phyloP scores from a whole-genome alignment of 306 rosid species.

The Cicer judaicum region DNA sequence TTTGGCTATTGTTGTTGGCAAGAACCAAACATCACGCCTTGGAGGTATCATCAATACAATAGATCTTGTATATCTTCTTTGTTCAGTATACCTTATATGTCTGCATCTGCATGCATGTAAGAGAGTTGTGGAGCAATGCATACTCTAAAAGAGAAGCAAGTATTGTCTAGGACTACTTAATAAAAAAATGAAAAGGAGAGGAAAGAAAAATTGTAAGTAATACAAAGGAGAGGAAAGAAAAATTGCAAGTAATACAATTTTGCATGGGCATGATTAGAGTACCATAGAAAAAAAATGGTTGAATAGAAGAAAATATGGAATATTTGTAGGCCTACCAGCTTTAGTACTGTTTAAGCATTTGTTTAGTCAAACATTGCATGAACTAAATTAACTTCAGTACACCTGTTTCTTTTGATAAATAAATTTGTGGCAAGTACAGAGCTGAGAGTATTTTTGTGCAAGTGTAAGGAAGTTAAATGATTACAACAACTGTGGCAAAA shows the following conservation, averaged over 20 bases:
- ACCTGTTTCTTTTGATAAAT: neutral
- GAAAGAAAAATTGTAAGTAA: neutral
- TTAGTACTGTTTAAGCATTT: conserved; percentile 9
- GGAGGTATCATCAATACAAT: conserved; percentile 42
- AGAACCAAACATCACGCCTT: conserved; percentile 47
- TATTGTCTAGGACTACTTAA: neutral
- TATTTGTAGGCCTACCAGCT: neutral
- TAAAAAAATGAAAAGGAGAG: neutral
- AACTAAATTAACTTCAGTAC: neutral
- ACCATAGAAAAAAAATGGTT: conserved; percentile 14
- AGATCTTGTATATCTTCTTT: conserved; percentile 7
- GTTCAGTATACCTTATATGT: conserved; percentile 11
- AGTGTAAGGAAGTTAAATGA: too few species aligned
- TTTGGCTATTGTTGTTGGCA: conserved; percentile 47
- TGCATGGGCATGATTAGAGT: neutral
- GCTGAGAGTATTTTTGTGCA: too few species aligned
- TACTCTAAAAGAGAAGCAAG: conserved; percentile 7
- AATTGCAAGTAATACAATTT: neutral
- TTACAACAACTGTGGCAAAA: neutral
- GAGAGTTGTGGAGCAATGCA: neutral
- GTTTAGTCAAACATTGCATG: neutral
- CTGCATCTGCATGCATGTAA: neutral
- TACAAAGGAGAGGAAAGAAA: neutral
- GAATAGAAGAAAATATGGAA: neutral
- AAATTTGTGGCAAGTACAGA: neutral